phyloP scores from a whole-genome alignment of 2,329 filamentous ascomycete species.

The Coniochaeta ligniaria region DNA sequence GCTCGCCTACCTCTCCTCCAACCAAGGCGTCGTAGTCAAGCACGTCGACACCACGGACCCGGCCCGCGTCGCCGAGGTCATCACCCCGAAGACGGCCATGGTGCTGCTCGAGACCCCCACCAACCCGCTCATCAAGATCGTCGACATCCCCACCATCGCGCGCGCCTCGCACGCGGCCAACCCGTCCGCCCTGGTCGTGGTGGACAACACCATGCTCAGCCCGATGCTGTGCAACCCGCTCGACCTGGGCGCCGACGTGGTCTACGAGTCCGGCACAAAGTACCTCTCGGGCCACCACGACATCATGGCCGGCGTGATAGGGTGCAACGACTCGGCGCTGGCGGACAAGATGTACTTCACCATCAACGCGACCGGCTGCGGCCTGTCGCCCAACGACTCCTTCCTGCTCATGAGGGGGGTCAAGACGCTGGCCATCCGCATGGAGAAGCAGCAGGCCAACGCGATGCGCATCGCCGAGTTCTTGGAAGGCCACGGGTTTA shows the following conservation, averaged over 20 bases:
- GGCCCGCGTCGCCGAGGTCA: slow-evolving; percentile 58
- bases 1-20: slow-evolving; percentile 82
- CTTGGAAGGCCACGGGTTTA: slow-evolving; percentile 85
- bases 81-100: slow-evolving; percentile 84
- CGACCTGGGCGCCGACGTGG: slow-evolving; percentile 88
- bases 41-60: slow-evolving; percentile 89
- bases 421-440: slow-evolving; percentile 93
- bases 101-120: slow-evolving; percentile 94
- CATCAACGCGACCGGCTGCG: slow-evolving; percentile 94
- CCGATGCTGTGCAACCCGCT: slow-evolving; percentile 91
- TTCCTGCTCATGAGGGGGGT: slow-evolving; percentile 93
- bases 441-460: slow-evolving; percentile 97
- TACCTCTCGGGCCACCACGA: slow-evolving; percentile 98
- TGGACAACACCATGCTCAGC: slow-evolving; percentile 99
- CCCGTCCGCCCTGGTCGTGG: slow-evolving; percentile 72
- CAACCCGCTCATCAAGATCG: slow-evolving; percentile 96
- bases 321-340: slow-evolving; percentile 73
- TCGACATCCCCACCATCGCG: slow-evolving; percentile 80
- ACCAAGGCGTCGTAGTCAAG: slow-evolving; percentile 88
- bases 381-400: slow-evolving; percentile 88
- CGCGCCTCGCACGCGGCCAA: slow-evolving; percentile 70
- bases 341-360: slow-evolving; percentile 92
- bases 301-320: slow-evolving; percentile 96
- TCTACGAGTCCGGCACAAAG: slow-evolving; percentile 97
- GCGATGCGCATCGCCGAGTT: slow-evolving; percentile 88